Percentiles rank a stretch among this genome's conserved stretches.
Conservation (phyloP, 768 basidiomycete genomes). For the Baorangia bicolor region DNA sequence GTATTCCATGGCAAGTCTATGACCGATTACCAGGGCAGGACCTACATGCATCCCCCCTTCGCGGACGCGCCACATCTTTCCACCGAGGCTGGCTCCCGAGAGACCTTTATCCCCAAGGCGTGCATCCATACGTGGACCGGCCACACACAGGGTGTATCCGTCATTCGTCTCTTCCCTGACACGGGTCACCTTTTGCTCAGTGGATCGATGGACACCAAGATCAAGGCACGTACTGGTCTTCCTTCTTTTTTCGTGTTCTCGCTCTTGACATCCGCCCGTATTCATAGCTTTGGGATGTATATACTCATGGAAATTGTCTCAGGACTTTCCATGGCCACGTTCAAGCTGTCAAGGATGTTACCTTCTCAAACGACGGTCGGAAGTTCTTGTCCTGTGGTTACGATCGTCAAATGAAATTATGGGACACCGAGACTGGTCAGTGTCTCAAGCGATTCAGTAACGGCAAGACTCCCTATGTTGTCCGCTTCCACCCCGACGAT, state of each 20-base stretch:
- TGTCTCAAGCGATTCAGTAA: constrained; percentile 96
- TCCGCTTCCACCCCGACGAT: constrained; percentile 93
- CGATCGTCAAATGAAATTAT: constrained; percentile 97
- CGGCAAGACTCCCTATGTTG: constrained; percentile 95
- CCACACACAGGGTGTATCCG: constrained; percentile 95
- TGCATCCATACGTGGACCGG: constrained; percentile 99
- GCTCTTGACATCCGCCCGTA: background rate
- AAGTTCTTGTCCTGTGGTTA: constrained; percentile 91
- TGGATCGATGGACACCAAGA: constrained; percentile 97
- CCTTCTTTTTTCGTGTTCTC: background rate
- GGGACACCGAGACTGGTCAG: constrained; percentile 99
- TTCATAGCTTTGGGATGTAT: constrained; percentile 94
- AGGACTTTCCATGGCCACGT: constrained; percentile 97
- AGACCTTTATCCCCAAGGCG: constrained; percentile 91
- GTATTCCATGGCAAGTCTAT: constrained; percentile 97
- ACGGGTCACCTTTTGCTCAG: constrained; percentile 92
- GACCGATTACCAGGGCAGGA: constrained; percentile 96
- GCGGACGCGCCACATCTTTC: constrained; percentile 85
- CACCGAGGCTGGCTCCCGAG: constrained; percentile 78
- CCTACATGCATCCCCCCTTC: constrained; percentile 93
- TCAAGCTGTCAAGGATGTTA: constrained; percentile 94
- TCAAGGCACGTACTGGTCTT: constrained; percentile 62
- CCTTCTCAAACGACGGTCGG: constrained; percentile 91
- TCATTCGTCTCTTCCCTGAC: constrained; percentile 87
- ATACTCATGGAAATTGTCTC: constrained; percentile 93